Evolutionary conservation across 192 early-diverging fungal genomes (phyloP), one percentile per base, ranked within the genome.

Genomic region (Linderina pennispora): DNA sequence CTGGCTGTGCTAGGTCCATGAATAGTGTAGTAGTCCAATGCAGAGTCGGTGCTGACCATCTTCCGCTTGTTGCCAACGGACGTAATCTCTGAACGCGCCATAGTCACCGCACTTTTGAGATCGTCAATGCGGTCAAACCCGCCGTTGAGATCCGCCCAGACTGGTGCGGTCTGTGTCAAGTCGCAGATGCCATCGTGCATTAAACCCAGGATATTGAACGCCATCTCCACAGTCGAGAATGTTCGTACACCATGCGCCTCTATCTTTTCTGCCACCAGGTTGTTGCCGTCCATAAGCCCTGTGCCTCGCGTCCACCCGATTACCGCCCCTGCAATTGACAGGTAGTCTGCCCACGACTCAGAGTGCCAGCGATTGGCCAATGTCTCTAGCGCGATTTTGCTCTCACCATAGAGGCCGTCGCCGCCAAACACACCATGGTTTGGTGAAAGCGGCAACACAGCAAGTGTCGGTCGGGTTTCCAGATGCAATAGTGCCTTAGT

Each of bases 231-330:
- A 11, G 28, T 31, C 28, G 28, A 31, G 28, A 31, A 31, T 31
- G 28, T 31, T 5, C 87, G 78, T 13, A 87, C 82, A 46, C 90
- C 90, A 43, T 86, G 75, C 47, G 78, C 77, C 60, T 92, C 90
- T 25, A 92, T 8, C 28, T 31, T 11, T 5, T 31, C 6, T 31
- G 91, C 87, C 50, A 97, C 86, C 42, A 89, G 81, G 75, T 97
- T 94, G 78, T 92, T 97, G 48, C 79, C 76, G 34, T 78, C 83
- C 94, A 97, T 97, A 67, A 97, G 76, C 28, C 94, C 94, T 26
- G 94, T 97, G 40, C 89, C 93, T 62, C 93, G 84, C 39, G 90
- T 92, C 93, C 93, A 96, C 21, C 93, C 93, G 60, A 96, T 94
- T 24, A 89, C 86, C 39, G 91, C 86, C 44, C 93, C 93, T 38